Conservation (phyloP, 2,329 filamentous ascomycete genomes). For the Lachnellula subtilissima region DNA sequence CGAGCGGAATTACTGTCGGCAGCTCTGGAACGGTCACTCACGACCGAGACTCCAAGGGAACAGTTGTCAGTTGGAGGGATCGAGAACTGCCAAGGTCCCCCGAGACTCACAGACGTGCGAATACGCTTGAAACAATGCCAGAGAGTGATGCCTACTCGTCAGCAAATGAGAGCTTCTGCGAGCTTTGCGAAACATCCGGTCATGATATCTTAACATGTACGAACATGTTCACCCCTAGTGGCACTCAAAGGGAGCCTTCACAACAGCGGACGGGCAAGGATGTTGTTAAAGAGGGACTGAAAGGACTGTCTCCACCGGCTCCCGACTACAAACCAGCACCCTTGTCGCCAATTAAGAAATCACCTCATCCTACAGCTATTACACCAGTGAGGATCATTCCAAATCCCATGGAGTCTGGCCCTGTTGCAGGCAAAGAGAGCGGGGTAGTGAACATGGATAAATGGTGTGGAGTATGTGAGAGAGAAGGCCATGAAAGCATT, state of each 20-base stretch:
- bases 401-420: constrained; percentile 60
- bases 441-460: constrained; percentile 77
- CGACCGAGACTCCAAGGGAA: constrained; percentile 62
- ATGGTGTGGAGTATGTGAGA: constrained; percentile 96
- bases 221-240: constrained; percentile 63
- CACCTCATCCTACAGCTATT: constrained; percentile 36
- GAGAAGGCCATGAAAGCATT: constrained; percentile 93
- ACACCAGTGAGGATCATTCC: constrained; percentile 44
- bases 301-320: constrained; percentile 35
- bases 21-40: constrained; percentile 37
- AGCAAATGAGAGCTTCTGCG: constrained; percentile 68
- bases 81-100: constrained; percentile 41
- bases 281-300: constrained; percentile 36
- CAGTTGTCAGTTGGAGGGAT: constrained; percentile 53
- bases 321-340: constrained; percentile 48
- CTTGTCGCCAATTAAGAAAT: constrained; percentile 47
- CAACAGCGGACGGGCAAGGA: constrained; percentile 34
- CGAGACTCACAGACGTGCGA: constrained; percentile 42
- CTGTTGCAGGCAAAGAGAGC: constrained; percentile 73
- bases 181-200: constrained; percentile 87
- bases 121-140: constrained; percentile 62
- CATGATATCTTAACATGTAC: constrained; percentile 94
- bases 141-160: constrained; percentile 67
- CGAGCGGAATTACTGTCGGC: constrained; percentile 45
- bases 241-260: constrained; percentile 10